phyloP scores from a whole-genome alignment of 2,329 filamentous ascomycete genomes.

The Exophiala calicioides region DNA sequence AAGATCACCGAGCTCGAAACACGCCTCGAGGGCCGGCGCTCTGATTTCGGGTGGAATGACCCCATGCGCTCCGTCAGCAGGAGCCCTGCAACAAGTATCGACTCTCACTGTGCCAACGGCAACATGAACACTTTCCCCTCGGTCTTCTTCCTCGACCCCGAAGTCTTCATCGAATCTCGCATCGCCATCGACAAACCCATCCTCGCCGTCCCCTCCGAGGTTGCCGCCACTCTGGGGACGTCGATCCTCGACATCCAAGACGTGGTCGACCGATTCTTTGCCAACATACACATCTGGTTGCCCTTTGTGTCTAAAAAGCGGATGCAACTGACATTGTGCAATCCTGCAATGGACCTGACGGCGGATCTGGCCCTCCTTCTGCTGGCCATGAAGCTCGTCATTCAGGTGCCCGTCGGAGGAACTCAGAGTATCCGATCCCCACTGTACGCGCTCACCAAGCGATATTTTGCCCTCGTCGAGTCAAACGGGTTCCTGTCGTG shows the following conservation, averaged over 20 bases:
- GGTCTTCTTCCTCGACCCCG: constrained; percentile 30
- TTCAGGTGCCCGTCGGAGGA: constrained; percentile 19
- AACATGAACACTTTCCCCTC: constrained; percentile 21
- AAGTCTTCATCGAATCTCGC: constrained; percentile 22
- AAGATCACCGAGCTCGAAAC: constrained; percentile 29
- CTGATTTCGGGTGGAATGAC: constrained; percentile 20
- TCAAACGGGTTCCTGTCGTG: constrained; percentile 32
- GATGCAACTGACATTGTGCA: constrained; percentile 25
- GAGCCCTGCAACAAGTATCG: constrained; percentile 9
- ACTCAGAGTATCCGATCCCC: constrained; percentile 17
- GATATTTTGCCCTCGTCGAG: constrained; percentile 34
- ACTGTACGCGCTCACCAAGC: constrained; percentile 34
- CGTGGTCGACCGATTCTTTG: constrained; percentile 29
- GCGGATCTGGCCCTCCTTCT: constrained; percentile 35
- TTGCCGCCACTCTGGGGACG: constrained; percentile 24
- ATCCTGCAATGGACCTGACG: constrained; percentile 27
- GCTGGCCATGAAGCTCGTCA: constrained; percentile 35
- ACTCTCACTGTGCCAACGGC: constrained; percentile 2
- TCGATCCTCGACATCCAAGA: constrained; percentile 29
- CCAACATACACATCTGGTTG: constrained; percentile 33
- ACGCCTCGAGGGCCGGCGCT: constrained; percentile 20
- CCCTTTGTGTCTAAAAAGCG: constrained; percentile 31
- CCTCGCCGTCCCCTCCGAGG: constrained; percentile 21
- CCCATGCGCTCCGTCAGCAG: constrained; percentile 19
- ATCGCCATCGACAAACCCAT: constrained; percentile 20